A percentile compares a stretch with the other conserved stretches of the same genome.
Conservation (phyloP, 805 yeast species). For the Yarrowia sp. region DNA sequence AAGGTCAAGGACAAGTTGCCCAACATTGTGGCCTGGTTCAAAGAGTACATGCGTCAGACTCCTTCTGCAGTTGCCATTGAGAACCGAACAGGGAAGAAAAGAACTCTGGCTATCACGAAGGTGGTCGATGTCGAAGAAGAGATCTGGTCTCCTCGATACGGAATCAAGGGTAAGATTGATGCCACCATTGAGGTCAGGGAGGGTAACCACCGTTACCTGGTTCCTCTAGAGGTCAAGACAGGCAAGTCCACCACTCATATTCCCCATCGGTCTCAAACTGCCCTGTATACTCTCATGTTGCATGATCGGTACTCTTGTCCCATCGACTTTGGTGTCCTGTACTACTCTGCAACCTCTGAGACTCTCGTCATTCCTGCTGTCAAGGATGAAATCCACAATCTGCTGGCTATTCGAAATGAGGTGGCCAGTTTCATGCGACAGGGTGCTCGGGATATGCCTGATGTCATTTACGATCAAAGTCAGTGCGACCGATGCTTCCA, state of each 20-base stretch:
- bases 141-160: constrained; percentile 89
- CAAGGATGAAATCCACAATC: constrained; percentile 64
- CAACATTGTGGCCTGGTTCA: constrained; percentile 46
- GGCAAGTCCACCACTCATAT: constrained; percentile 64
- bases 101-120: constrained; percentile 62
- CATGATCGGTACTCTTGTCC: constrained; percentile 80
- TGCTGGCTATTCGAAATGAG: constrained; percentile 75
- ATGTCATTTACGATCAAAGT: constrained; percentile 40
- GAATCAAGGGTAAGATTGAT: constrained; percentile 88
- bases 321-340: constrained; percentile 68
- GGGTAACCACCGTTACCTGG: constrained; percentile 56
- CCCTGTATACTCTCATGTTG: constrained; percentile 77
- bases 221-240: constrained; percentile 91
- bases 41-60: constrained; percentile 46
- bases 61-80: constrained; percentile 42
- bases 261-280: constrained; percentile 84
- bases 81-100: constrained; percentile 46
- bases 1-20: constrained; percentile 54
- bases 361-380: constrained; percentile 63
- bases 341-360: constrained; percentile 70
- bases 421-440: constrained; percentile 63
- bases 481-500: constrained; percentile 62
- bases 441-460: constrained; percentile 47
- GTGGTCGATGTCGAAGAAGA: constrained; percentile 87
- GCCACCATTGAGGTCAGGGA: constrained; percentile 72